Conservation (phyloP, 169 alveolate genomes). For the Cryptosporidium ubiquitum region DNA sequence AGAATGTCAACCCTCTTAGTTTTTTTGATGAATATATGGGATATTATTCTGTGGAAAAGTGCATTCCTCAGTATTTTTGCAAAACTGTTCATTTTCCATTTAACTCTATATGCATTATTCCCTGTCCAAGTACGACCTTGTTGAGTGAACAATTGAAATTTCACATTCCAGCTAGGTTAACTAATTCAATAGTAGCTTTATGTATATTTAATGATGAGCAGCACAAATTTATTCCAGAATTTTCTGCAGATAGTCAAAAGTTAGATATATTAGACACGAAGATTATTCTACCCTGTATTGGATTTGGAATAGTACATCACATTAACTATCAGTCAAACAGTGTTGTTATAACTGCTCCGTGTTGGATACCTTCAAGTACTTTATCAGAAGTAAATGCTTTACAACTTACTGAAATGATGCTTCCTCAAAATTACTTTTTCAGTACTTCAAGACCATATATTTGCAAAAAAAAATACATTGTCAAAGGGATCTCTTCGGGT, state of each 20-base stretch:
- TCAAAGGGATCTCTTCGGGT: conserved; percentile 58
- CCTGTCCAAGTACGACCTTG: conserved; percentile 29
- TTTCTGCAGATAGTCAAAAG: conserved; percentile 6
- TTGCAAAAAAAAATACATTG: conserved; percentile 7
- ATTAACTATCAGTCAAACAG: conserved; percentile 5
- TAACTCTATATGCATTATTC: conserved; percentile 22
- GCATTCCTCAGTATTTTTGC: neutral
- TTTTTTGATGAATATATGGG: conserved; percentile 55
- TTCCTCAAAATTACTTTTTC: conserved; percentile 11
- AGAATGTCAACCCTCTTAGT: conserved; percentile 9
- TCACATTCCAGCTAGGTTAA: conserved; percentile 36
- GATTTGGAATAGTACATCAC: conserved; percentile 67
- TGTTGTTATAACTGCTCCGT: conserved; percentile 21
- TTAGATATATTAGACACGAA: conserved; percentile 23
- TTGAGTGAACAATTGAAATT: neutral
- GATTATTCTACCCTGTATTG: conserved; percentile 57
- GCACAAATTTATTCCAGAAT: conserved; percentile 14
- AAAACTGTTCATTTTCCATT: conserved; percentile 45
- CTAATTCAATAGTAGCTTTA: conserved; percentile 64
- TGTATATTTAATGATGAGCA: conserved; percentile 48
- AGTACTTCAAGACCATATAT: conserved; percentile 31
- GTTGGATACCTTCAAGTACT: conserved; percentile 36
- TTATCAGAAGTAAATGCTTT: conserved; percentile 38
- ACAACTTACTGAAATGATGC: conserved; percentile 70
- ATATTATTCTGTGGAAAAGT: neutral